phyloP scores from a whole-genome alignment of 768 basidiomycete species.

The Gelatoporia subvermispora region DNA sequence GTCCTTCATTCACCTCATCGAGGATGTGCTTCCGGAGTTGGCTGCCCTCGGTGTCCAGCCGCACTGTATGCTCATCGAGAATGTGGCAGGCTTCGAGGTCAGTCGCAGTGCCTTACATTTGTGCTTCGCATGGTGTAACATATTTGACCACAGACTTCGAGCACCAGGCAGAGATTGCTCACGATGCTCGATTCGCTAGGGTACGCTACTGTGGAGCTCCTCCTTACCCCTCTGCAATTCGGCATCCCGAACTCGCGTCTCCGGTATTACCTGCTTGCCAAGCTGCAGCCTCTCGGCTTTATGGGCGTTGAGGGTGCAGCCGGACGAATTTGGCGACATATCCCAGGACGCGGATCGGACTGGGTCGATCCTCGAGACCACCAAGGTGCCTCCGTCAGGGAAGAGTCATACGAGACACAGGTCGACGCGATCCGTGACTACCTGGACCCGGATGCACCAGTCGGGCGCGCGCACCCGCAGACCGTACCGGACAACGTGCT shows the following conservation, averaged over 20 bases:
- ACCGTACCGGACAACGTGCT: constrained; percentile 59
- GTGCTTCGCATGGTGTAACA: background rate
- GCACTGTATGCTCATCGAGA: constrained; percentile 62
- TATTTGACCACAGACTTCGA: constrained; percentile 46
- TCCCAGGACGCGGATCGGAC: constrained; percentile 43
- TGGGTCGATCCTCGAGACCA: constrained; percentile 38
- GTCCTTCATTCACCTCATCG: constrained; percentile 70
- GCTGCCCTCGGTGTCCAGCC: constrained; percentile 44
- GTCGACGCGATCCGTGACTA: constrained; percentile 31
- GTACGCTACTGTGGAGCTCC: constrained; percentile 55
- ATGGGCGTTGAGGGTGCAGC: constrained; percentile 14
- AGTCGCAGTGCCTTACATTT: background rate
- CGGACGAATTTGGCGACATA: constrained; percentile 40
- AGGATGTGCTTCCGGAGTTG: constrained; percentile 57
- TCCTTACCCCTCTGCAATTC: constrained; percentile 73
- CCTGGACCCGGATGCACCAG: constrained; percentile 29
- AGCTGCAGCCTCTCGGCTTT: constrained; percentile 38
- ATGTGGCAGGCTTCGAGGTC: constrained; percentile 84
- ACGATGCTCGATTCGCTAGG: constrained; percentile 47
- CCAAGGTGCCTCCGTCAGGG: constrained; percentile 10
- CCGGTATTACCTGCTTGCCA: constrained; percentile 77
- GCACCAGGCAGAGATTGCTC: constrained; percentile 53
- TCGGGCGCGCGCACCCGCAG: constrained; percentile 13
- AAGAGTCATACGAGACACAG: constrained; percentile 6
- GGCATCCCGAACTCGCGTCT: constrained; percentile 79